Conservation (phyloP, 73 alveolate genomes). For the Paramecium sonneborni region DNA sequence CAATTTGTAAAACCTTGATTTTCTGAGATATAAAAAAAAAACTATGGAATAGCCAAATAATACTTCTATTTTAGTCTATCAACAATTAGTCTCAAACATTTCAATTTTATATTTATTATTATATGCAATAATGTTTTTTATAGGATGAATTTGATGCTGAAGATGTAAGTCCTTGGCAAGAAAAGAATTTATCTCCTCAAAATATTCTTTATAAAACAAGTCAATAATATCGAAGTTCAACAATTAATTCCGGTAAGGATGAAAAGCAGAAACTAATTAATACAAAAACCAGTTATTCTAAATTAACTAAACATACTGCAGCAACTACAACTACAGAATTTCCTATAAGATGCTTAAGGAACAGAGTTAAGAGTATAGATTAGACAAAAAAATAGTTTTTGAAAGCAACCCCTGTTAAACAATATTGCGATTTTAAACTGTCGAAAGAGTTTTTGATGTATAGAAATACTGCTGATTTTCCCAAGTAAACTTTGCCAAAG, state of each 20-base stretch:
- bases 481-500: neutral
- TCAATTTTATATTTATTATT: neutral
- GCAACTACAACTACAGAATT: neutral
- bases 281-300: neutral
- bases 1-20: slow-evolving; percentile 70
- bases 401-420: slow-evolving; percentile 15
- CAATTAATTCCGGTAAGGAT: neutral
- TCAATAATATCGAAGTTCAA: neutral
- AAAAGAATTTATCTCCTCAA: neutral
- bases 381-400: neutral
- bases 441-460: slow-evolving; percentile 19
- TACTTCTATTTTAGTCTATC: neutral
- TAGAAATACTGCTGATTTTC: neutral
- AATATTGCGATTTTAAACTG: slow-evolving; percentile 5
- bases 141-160: neutral
- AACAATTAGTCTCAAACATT: neutral
- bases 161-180: slow-evolving; percentile 33
- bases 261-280: neutral
- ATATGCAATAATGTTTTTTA: neutral
- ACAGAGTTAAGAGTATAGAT: slow-evolving; percentile 3
- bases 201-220: neutral
- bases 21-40: slow-evolving; percentile 85
- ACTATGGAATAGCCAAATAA: slow-evolving; percentile 73
- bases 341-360: neutral
- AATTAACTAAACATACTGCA: neutral